These are phyloP conservation scores for Rubroboletus satanas DNA, from an alignment of 768 basidiomycete species.

Conservation along the genomic window DNA sequence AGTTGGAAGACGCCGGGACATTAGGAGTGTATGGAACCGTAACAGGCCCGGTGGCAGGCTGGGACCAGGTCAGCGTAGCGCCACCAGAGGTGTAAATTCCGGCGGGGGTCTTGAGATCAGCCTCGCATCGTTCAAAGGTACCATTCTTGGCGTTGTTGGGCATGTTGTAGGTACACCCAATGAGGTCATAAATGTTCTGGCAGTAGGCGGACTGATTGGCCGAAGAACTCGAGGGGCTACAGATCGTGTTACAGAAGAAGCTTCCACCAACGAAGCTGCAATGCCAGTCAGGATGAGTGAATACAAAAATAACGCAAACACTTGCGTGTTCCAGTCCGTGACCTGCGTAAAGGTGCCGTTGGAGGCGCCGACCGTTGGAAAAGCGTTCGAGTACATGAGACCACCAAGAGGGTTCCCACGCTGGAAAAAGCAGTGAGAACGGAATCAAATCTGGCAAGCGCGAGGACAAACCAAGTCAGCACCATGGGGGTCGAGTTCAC, in stretches of 20 bases:
- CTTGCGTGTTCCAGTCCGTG: conserved; percentile 63
- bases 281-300: background rate
- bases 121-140: conserved; percentile 61
- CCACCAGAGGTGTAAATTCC: conserved; percentile 48
- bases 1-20: conserved; percentile 44
- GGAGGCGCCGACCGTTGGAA: conserved; percentile 38
- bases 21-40: conserved; percentile 40
- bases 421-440: conserved; percentile 29
- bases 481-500: conserved; percentile 76
- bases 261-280: conserved; percentile 61
- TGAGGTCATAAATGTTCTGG: conserved; percentile 67
- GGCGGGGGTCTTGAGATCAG: conserved; percentile 60
- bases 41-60: conserved; percentile 35
- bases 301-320: background rate
- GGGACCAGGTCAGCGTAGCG: conserved; percentile 39
- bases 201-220: conserved; percentile 46
- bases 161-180: conserved; percentile 72
- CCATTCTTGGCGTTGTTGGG: conserved; percentile 57
- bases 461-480: conserved; percentile 50
- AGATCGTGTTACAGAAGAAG: conserved; percentile 67
- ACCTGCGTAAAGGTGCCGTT: conserved; percentile 49
- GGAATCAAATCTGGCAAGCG: conserved; percentile 8
- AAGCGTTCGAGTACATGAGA: conserved; percentile 59
- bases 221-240: conserved; percentile 50
- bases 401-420: conserved; percentile 82